These are phyloP conservation scores for Podosphaera fusca DNA, from an alignment of 2,329 filamentous ascomycete species.

Conservation along the genomic window DNA sequence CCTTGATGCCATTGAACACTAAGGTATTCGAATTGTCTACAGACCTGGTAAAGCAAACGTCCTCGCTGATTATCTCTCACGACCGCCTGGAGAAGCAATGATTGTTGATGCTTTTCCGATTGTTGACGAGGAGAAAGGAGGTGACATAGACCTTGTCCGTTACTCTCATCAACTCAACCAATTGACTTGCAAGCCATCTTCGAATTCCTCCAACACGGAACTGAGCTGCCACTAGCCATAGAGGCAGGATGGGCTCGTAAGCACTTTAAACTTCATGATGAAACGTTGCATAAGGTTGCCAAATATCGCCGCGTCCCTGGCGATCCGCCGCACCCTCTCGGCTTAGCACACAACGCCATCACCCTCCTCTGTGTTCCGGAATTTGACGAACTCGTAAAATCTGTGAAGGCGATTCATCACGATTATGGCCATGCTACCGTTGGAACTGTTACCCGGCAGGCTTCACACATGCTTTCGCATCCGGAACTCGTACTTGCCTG, in stretches of 20 bases:
- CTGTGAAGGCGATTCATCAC: background rate
- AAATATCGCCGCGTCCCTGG: background rate
- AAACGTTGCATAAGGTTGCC: background rate
- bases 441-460: background rate
- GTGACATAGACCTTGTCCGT: background rate
- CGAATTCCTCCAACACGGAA: background rate
- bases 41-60: background rate
- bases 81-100: background rate
- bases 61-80: background rate
- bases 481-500: background rate
- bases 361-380: background rate
- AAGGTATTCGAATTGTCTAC: background rate
- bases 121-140: background rate
- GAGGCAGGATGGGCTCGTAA: background rate
- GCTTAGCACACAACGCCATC: background rate
- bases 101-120: background rate
- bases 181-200: slow-evolving; percentile 1
- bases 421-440: background rate
- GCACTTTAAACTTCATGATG: background rate
- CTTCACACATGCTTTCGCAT: background rate
- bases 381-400: background rate
- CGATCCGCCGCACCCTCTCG: background rate
- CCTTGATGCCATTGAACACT: background rate
- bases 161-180: background rate
- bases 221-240: background rate